A percentile compares a stretch with the other conserved stretches of the same genome.
Evolutionary conservation across 352 stramenopile genomes (phyloP).

Genomic region (Phytopythium delawarense): DNA sequence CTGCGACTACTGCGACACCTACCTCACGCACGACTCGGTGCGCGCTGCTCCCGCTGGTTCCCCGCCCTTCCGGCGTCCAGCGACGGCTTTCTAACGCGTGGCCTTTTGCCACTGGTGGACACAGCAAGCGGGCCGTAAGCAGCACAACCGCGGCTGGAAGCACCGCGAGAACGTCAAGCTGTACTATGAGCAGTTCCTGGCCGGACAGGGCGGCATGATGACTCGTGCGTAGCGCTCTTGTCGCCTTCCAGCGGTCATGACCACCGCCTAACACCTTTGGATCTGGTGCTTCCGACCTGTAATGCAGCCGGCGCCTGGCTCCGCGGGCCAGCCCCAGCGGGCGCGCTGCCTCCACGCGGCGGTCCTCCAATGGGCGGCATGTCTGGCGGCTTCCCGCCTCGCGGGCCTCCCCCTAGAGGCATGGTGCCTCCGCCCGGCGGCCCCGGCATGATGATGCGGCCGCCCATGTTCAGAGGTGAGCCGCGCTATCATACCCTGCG

Average conservation of each 20-base stretch:
- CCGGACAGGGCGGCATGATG: slow-evolving; percentile 74
- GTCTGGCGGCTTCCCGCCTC: slow-evolving; percentile 57
- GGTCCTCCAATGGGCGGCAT: slow-evolving; percentile 24
- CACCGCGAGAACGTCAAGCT: slow-evolving; percentile 94
- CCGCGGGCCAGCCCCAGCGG: slow-evolving; percentile 28
- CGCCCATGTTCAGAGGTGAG: slow-evolving; percentile 59
- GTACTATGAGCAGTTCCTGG: slow-evolving; percentile 89
- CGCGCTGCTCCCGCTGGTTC: neutral
- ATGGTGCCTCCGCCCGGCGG: slow-evolving; percentile 69
- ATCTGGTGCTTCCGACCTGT: neutral
- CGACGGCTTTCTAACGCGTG: slow-evolving; percentile 4
- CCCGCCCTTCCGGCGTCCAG: neutral
- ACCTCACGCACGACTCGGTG: slow-evolving; percentile 93
- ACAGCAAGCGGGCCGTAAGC: slow-evolving; percentile 89
- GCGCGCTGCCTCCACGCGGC: slow-evolving; percentile 44
- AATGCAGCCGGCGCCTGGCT: slow-evolving; percentile 71
- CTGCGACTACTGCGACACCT: slow-evolving; percentile 94
- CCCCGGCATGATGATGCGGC: slow-evolving; percentile 71
- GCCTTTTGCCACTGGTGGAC: neutral
- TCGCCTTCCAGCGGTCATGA: neutral
- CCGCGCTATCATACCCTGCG: neutral
- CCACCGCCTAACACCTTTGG: neutral
- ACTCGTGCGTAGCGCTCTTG: slow-evolving; percentile 38
- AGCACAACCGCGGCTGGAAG: slow-evolving; percentile 95
- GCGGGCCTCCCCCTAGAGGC: slow-evolving; percentile 55